Conservation (phyloP, 306 rosid species). For the Medicago lupulina region DNA sequence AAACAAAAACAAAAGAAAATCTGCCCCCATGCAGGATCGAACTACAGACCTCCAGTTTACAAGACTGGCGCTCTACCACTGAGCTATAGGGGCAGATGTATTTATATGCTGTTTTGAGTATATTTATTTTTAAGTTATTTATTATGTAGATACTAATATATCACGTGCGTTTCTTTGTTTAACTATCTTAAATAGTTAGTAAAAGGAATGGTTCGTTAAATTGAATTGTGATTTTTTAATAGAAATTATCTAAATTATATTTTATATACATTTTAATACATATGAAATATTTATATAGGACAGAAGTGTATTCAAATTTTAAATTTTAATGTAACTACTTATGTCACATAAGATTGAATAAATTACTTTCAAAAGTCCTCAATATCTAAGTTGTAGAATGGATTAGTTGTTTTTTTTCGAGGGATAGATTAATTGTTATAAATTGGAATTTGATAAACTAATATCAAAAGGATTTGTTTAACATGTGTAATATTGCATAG, state of each 20-base stretch:
- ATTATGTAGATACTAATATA: too few species aligned
- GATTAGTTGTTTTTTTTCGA: too few species aligned
- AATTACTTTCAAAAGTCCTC: too few species aligned
- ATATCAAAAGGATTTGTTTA: too few species aligned
- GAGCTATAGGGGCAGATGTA: background rate
- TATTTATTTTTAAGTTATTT: too few species aligned
- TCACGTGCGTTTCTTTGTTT: background rate
- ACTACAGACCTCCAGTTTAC: background rate
- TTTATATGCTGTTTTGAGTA: too few species aligned
- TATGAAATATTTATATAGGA: background rate
- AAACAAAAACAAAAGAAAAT: background rate
- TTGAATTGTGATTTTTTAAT: background rate
- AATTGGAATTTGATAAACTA: too few species aligned
- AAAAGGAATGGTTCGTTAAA: background rate
- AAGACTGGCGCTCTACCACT: slow-evolving; percentile 11
- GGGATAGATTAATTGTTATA: too few species aligned
- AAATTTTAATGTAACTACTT: background rate
- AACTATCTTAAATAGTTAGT: background rate
- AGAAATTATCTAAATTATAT: background rate
- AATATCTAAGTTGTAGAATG: too few species aligned
- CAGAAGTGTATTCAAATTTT: background rate
- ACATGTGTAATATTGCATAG: too few species aligned
- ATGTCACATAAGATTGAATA: background rate
- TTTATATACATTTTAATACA: background rate
- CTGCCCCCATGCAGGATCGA: slow-evolving; percentile 6